Evolutionary conservation across 2,329 filamentous ascomycete species (phyloP), one percentile per base, ranked within the genome.

Genomic region (Tolypocladium pustulatum): DNA sequence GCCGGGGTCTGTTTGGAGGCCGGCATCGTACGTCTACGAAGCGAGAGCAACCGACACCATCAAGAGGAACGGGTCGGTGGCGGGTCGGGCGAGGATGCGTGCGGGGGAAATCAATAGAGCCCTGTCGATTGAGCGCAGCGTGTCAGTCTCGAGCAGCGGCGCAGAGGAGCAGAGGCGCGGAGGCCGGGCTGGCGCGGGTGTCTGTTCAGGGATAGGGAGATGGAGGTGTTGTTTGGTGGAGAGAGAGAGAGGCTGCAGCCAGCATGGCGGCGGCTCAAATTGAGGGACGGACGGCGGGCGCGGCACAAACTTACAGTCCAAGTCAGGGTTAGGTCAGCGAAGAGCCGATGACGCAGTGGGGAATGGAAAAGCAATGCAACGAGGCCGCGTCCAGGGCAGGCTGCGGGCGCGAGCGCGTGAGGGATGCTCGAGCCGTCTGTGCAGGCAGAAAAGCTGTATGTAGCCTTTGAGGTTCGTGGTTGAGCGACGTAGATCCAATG

Each of bases 1-100:
- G 78, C 76, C 70, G 78, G 71, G 69, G 76, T 78, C 68, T 77
- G 77, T 69, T 78, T 76, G 70, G 79, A 80, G 71, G 78, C 74
- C 73, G 80, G 80, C 81, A 77, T 77, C 70, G 70, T 73, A 67
- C 60, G 66, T 73, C 63, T 72, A 71, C 68, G 66, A 66, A 62
- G 65, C 62, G 62, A 65, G 60, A 61, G 64, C 64, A 68, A 66
- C 65, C 65, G 73, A 71, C 67, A 69, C 70, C 74, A 76, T 76
- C 67, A 70, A 72, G 69, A 68, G 66, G 66, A 62, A 57, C 62
- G 61, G 62, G 63, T 63, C 60, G 58, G 34, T 57, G 54, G 54
- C 20, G 54, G 54, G 8, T 30, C 15, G 54, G 37, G 13, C 37
- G 54, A 32, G 27, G 37, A 40, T 17, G 49, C 15, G 13, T 36